phyloP scores from a whole-genome alignment of 768 basidiomycete species.

The Mycena maculata region DNA sequence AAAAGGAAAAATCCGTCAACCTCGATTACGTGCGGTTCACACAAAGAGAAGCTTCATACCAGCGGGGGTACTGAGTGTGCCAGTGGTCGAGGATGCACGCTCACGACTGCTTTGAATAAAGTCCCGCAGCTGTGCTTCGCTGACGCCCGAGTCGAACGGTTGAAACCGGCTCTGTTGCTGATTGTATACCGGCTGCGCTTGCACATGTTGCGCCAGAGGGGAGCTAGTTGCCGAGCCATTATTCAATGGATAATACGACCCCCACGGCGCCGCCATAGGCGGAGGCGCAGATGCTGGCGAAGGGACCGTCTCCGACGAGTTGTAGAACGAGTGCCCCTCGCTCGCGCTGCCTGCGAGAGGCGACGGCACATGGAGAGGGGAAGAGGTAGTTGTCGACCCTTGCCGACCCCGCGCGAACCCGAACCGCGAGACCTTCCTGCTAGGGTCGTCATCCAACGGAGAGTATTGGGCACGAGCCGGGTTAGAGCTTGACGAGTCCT shows the following conservation, averaged over 20 bases:
- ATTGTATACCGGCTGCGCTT: slow-evolving; percentile 51
- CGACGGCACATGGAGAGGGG: slow-evolving; percentile 67
- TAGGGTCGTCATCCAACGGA: slow-evolving; percentile 67
- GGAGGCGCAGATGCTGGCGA: slow-evolving; percentile 48
- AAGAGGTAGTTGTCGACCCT: slow-evolving; percentile 66
- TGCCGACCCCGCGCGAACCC: slow-evolving; percentile 82
- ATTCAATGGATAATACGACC: slow-evolving; percentile 40
- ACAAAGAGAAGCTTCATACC: slow-evolving; percentile 63
- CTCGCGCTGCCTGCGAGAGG: slow-evolving; percentile 61
- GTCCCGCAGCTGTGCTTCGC: slow-evolving; percentile 82
- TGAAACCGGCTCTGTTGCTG: slow-evolving; percentile 62
- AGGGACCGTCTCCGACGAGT: slow-evolving; percentile 46
- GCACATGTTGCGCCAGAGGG: slow-evolving; percentile 60
- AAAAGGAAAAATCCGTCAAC: slow-evolving; percentile 46
- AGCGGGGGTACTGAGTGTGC: slow-evolving; percentile 47
- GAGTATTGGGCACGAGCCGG: slow-evolving; percentile 50
- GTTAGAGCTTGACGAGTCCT: slow-evolving; percentile 54
- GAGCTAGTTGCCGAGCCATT: slow-evolving; percentile 63
- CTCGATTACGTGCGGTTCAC: slow-evolving; percentile 43
- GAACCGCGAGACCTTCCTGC: slow-evolving; percentile 81
- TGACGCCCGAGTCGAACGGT: slow-evolving; percentile 66
- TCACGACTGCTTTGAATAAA: slow-evolving; percentile 80
- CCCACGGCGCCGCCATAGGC: slow-evolving; percentile 41
- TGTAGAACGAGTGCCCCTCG: slow-evolving; percentile 61
- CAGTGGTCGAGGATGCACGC: slow-evolving; percentile 51